Percentiles rank a stretch among this genome's conserved stretches.
Evolutionary conservation across 192 early-diverging fungal species (phyloP).

Genomic region (Rhizophagus sp.): DNA sequence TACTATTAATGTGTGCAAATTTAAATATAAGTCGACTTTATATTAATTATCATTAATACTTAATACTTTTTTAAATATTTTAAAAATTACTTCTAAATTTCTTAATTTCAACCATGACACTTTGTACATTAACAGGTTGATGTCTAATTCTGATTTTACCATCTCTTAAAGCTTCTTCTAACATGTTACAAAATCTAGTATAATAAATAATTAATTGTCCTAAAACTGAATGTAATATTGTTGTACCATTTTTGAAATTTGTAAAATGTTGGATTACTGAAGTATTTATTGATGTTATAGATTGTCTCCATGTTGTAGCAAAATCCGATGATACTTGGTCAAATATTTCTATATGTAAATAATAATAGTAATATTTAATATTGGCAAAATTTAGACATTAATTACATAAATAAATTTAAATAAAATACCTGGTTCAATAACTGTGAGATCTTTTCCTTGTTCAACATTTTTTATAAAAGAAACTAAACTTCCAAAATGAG

Average conservation of each 20-base stretch:
- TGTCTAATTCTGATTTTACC: constrained; percentile 39
- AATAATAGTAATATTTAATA: background rate
- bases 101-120: constrained; percentile 95
- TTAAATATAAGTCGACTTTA: no score
- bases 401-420: background rate
- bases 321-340: constrained; percentile 74
- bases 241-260: constrained; percentile 93
- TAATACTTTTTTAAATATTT: background rate
- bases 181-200: constrained; percentile 79
- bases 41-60: no score
- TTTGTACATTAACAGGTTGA: constrained; percentile 88
- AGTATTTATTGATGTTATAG: constrained; percentile 76
- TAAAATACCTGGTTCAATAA: constrained; percentile 47
- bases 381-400: background rate
- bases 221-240: constrained; percentile 86
- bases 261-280: constrained; percentile 90
- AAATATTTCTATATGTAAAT: constrained; percentile 49
- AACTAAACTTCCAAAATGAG: constrained; percentile 79
- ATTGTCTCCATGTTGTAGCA: constrained; percentile 76
- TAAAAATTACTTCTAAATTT: constrained; percentile 78
- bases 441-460: constrained; percentile 56
- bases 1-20: no score
- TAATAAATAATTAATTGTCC: constrained; percentile 92
- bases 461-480: constrained; percentile 77
- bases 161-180: constrained; percentile 73